Percentiles rank a stretch among this genome's conserved stretches.
Evolutionary conservation across 768 basidiomycete species (phyloP).

Genomic region (Boletus rubroflammeus): DNA sequence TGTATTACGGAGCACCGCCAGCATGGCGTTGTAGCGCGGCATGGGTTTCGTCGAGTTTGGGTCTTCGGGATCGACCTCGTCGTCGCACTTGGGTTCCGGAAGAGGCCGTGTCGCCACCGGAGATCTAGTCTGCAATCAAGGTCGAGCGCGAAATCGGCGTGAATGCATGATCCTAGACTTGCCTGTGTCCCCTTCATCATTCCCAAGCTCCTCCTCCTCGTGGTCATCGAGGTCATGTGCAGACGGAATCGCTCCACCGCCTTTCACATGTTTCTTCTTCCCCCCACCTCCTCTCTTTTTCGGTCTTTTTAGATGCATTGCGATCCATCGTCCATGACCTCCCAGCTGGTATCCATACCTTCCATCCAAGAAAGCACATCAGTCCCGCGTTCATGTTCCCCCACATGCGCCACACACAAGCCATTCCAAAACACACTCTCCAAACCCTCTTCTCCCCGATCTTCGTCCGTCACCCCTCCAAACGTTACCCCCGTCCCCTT

Average conservation of each 20-base stretch:
- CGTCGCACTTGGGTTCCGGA: constrained; percentile 11
- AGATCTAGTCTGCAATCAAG: neutral
- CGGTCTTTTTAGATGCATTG: constrained; percentile 62
- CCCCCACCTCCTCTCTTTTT: constrained; percentile 46
- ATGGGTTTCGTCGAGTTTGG: constrained; percentile 61
- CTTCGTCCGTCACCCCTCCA: constrained; percentile 87
- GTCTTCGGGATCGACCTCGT: constrained; percentile 57
- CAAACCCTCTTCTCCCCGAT: constrained; percentile 76
- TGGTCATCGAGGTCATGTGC: constrained; percentile 4
- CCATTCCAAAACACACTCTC: constrained; percentile 89
- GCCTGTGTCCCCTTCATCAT: constrained; percentile 10
- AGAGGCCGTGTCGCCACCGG: neutral
- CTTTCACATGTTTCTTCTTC: constrained; percentile 39
- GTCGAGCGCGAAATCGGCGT: neutral
- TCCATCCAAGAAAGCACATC: neutral
- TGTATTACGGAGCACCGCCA: constrained; percentile 78
- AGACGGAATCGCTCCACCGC: neutral
- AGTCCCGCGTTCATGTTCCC: neutral
- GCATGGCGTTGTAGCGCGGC: constrained; percentile 84
- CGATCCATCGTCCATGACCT: constrained; percentile 77
- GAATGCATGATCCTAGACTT: neutral
- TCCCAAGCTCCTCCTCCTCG: constrained; percentile 17
- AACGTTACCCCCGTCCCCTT: constrained; percentile 75
- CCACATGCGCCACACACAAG: constrained; percentile 35
- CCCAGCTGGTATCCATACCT: constrained; percentile 77